Base-by-base conservation (phyloP, 768 basidiomycete genomes). In the Hygrophorus pudorinus region DNA sequence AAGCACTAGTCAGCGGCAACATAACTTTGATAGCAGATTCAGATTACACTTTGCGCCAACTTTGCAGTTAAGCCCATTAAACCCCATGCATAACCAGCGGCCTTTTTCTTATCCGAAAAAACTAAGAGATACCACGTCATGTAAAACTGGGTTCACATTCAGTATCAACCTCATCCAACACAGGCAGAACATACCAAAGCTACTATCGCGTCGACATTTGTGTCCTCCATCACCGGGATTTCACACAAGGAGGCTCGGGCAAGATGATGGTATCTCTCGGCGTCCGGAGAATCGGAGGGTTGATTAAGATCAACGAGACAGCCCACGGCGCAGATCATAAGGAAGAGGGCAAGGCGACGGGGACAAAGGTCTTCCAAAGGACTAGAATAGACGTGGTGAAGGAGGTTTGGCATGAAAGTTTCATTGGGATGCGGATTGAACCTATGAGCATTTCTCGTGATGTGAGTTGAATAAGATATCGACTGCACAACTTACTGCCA, bases 281-380 rank as follows among this genome's bases (percentile, higher is more conserved):
- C 74, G 38, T 77, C 76, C 13, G 74, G 67, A 6, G 69, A 73
- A 57, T 65, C 71, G 38, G 51, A 68, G 30, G 57, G 67, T 54
- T 67, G 60, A 16, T 65, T 62, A 3, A 78, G 65, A 59, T 85
- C 81, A 28, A 83, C 80, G 37, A 79, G 67, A 44, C 74, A 75
- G 21, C 81, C 81, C 30, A 84, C 75, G 20, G 82, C 78, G 46
- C 84, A 66, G 49, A 85, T 78, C 70, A 84, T 79, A 53, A 78
- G 71, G 48, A 83, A 65, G 20, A 84, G 68, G 9, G 79, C 74
- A 3, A 84, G 68, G 28, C 80, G 68, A 41, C 81, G 72, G 17
- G 81, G 75, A 50, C 74, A 76, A 38, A 81, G 66, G 32, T 74
- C 71, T 42, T 67, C 54, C 24, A 68, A 59, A 32, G 74, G 64